Percentiles rank a stretch among this genome's conserved stretches.
phyloP scores from a whole-genome alignment of 805 yeast genomes.

The Pichia nanzhaoensis region DNA sequence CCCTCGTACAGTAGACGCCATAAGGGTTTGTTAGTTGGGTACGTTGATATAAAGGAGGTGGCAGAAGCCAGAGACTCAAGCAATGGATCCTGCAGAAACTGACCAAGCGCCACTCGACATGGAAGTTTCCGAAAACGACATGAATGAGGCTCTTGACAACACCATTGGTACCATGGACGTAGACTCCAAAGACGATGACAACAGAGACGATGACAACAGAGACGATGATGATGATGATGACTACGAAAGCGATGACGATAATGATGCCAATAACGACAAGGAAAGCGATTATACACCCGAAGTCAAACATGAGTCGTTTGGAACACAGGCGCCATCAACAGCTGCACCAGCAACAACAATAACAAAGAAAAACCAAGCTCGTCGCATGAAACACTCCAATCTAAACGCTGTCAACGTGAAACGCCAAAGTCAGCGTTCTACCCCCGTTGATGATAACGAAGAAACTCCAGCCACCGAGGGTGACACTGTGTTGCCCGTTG shows the following conservation, averaged over 20 bases:
- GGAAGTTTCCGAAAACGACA: constrained; percentile 9
- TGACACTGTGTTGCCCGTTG: constrained; percentile 33
- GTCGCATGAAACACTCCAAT: constrained; percentile 2
- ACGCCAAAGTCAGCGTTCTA: constrained; percentile 4
- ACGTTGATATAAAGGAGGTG: too few relatives aligned
- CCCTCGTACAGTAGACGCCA: too few relatives aligned
- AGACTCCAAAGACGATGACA: constrained; percentile 10
- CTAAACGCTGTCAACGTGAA: constrained; percentile 15
- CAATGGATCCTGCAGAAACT: too few relatives aligned
- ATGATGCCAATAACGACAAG: background rate
- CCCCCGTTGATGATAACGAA: constrained; percentile 19
- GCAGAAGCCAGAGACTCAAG: too few relatives aligned
- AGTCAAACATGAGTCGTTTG: background rate
- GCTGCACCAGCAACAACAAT: background rate
- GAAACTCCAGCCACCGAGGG: constrained; percentile 16
- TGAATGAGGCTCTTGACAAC: constrained; percentile 9
- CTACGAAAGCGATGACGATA: background rate
- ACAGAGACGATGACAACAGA: constrained; percentile 23
- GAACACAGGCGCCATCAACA: too few relatives aligned
- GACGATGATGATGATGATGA: constrained; percentile 21
- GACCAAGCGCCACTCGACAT: constrained; percentile 19
- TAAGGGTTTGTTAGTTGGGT: too few relatives aligned
- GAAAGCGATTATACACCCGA: background rate
- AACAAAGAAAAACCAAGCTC: background rate
- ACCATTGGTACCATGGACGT: background rate